These are phyloP conservation scores for Kingdonia uniflora DNA, from an alignment of 164 flowering plant genomes.

Conservation along the genomic window DNA sequence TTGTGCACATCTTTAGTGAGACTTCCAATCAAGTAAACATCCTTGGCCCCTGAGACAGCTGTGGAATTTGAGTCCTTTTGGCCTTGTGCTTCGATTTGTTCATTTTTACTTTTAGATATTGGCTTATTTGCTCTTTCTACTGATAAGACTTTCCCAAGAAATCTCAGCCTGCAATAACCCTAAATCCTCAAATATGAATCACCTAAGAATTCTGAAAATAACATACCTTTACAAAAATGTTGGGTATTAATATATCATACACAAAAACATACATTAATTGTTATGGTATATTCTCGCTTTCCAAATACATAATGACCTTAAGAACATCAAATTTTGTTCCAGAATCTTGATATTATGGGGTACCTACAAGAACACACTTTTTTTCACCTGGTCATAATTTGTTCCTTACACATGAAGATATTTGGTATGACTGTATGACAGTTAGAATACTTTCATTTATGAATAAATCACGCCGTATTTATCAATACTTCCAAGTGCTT, in stretches of 20 bases:
- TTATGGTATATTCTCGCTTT: background rate
- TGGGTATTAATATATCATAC: no score
- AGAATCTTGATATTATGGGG: no score
- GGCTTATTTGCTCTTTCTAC: constrained; percentile 56
- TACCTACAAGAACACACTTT: background rate
- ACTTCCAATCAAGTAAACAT: constrained; percentile 17
- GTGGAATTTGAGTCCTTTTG: constrained; percentile 16
- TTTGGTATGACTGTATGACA: no score
- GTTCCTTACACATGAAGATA: no score
- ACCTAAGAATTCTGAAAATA: background rate
- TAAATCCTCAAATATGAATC: background rate
- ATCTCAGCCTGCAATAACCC: constrained; percentile 42
- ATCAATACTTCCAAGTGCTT: no score
- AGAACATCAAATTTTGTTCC: no score
- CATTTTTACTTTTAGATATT: constrained; percentile 14
- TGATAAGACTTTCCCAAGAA: constrained; percentile 84
- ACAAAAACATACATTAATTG: background rate
- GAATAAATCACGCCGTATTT: no score
- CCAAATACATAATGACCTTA: no score
- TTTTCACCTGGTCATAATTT: background rate
- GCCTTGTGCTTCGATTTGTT: constrained; percentile 19
- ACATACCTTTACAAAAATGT: no score
- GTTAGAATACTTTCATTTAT: no score
- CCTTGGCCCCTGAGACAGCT: constrained; percentile 21
- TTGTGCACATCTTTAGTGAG: constrained; percentile 15